A percentile compares a stretch with the other conserved stretches of the same genome.
Conservation (phyloP, 208 protist genomes). For the Acanthamoeba castellanii region DNA sequence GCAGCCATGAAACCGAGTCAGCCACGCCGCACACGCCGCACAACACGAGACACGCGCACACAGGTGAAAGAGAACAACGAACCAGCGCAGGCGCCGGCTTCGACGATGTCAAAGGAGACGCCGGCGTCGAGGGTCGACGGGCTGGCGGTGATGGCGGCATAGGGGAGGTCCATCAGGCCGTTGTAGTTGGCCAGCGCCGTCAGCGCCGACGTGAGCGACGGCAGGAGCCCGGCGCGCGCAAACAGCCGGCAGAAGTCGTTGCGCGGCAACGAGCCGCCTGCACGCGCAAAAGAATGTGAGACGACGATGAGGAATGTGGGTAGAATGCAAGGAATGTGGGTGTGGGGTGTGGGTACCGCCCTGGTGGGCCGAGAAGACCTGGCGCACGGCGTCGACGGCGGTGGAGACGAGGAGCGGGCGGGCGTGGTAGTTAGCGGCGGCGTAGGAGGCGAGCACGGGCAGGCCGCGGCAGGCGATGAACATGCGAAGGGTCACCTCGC, state of each 20-base stretch:
- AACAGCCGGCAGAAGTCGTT: constrained; percentile 87
- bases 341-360: neutral
- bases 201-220: constrained; percentile 39
- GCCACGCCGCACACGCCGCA: neutral
- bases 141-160: constrained; percentile 66
- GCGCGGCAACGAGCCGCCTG: constrained; percentile 74
- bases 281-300: neutral
- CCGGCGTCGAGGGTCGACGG: neutral
- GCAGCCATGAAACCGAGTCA: too few relatives aligned
- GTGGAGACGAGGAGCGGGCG: neutral
- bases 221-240: constrained; percentile 74
- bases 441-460: constrained; percentile 85
- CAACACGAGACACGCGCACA: too few relatives aligned
- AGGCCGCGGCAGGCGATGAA: constrained; percentile 90
- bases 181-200: constrained; percentile 37
- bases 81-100: neutral
- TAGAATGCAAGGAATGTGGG: too few relatives aligned
- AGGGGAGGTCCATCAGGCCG: constrained; percentile 23
- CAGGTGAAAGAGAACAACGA: too few relatives aligned
- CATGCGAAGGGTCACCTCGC: constrained; percentile 88
- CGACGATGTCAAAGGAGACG: neutral
- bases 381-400: constrained; percentile 21
- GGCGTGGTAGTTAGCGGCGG: constrained; percentile 71
- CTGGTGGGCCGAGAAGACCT: constrained; percentile 17
- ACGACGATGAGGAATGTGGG: neutral